These are phyloP conservation scores for Orbilia brochopaga DNA, from an alignment of 2,329 filamentous ascomycete species.

Conservation along the genomic window DNA sequence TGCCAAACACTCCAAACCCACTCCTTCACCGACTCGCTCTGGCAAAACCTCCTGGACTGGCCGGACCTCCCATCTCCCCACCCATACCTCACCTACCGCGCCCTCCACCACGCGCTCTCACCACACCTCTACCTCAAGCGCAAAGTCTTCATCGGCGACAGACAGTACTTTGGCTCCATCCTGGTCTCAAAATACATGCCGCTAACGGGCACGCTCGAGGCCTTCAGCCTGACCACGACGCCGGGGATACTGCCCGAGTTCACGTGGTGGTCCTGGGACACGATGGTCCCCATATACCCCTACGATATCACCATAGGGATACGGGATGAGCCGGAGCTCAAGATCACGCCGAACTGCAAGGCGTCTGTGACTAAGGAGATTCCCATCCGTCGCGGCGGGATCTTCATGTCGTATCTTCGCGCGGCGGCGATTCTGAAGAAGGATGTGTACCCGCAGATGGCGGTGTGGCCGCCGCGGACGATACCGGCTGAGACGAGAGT, in stretches of 20 bases:
- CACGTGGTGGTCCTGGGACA: slow-evolving; percentile 47
- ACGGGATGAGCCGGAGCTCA: slow-evolving; percentile 50
- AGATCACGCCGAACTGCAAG: slow-evolving; percentile 47
- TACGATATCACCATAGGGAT: slow-evolving; percentile 45
- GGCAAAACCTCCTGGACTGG: slow-evolving; percentile 41
- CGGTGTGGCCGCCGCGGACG: slow-evolving; percentile 52
- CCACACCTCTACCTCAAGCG: slow-evolving; percentile 53
- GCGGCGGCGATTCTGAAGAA: slow-evolving; percentile 44
- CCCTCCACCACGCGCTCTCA: slow-evolving; percentile 51
- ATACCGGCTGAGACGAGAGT: slow-evolving; percentile 52
- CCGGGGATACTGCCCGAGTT: not conserved
- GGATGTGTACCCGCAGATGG: slow-evolving; percentile 49
- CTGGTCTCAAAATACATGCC: slow-evolving; percentile 52
- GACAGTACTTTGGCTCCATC: slow-evolving; percentile 52
- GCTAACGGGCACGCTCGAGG: slow-evolving; percentile 51
- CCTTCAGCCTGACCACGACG: slow-evolving; percentile 43
- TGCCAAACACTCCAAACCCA: slow-evolving; percentile 32
- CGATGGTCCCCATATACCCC: slow-evolving; percentile 37
- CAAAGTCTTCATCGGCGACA: slow-evolving; percentile 53
- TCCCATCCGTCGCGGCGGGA: slow-evolving; percentile 46
- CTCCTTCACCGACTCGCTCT: slow-evolving; percentile 36
- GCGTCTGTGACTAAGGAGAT: slow-evolving; percentile 46
- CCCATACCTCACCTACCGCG: slow-evolving; percentile 52
- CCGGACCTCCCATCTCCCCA: slow-evolving; percentile 51
- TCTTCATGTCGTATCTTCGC: slow-evolving; percentile 41